Conservation (phyloP, 1,284 basidiomycete genomes). For the Ustilago sp. region DNA sequence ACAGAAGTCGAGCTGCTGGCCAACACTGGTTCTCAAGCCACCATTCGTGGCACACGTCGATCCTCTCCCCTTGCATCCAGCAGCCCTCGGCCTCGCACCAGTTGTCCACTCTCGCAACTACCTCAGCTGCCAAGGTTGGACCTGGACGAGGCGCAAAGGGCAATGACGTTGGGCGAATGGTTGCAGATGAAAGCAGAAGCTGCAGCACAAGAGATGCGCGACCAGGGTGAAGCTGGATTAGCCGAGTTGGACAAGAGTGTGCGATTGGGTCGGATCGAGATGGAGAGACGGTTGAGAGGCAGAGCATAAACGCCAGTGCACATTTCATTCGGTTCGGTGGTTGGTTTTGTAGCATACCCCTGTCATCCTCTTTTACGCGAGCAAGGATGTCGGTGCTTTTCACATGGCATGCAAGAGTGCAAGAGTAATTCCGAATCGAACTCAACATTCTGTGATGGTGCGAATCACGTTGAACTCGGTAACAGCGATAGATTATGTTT, state of each 20-base stretch:
- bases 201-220: slow-evolving; percentile 45
- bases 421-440: neutral
- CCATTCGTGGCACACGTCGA: slow-evolving; percentile 33
- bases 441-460: too few species aligned
- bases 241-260: slow-evolving; percentile 33
- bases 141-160: slow-evolving; percentile 26
- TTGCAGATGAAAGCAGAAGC: slow-evolving; percentile 39
- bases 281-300: slow-evolving; percentile 32
- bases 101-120: slow-evolving; percentile 25
- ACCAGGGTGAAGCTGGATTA: slow-evolving; percentile 28
- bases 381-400: neutral
- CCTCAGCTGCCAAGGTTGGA: slow-evolving; percentile 22
- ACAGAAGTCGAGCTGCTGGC: slow-evolving; percentile 11
- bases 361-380: neutral
- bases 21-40: slow-evolving; percentile 30
- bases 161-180: slow-evolving; percentile 51
- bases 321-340: neutral
- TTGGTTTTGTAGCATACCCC: too few species aligned
- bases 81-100: neutral
- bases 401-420: neutral
- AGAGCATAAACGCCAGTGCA: neutral
- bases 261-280: slow-evolving; percentile 6
- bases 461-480: slow-evolving; percentile 4
- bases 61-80: slow-evolving; percentile 9
- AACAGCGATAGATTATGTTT: neutral